Evolutionary conservation across 176 grass and related monocot genomes (phyloP).

Genomic region (Sorghum bicolor): DNA sequence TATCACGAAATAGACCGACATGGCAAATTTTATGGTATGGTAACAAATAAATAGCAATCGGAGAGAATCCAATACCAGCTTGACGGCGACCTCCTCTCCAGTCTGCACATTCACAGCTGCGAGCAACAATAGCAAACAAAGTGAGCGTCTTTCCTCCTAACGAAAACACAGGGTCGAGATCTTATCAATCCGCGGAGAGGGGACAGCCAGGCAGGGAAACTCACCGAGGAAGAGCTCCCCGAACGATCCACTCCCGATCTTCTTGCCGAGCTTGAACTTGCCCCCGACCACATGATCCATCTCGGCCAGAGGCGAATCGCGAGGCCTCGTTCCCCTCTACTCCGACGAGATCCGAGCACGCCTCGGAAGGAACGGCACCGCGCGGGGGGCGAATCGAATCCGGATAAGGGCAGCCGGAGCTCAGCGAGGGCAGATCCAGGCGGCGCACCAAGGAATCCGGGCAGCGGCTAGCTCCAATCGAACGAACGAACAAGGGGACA

Average conservation of each 20-base stretch:
- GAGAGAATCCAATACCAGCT: constrained; percentile 55
- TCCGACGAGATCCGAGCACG: constrained; percentile 36
- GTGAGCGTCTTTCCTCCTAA: not conserved
- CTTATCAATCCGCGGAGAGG: not conserved
- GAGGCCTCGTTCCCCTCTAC: not conserved
- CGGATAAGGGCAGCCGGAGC: not conserved
- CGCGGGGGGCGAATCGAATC: not conserved
- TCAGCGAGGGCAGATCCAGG: constrained; percentile 35
- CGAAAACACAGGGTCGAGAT: not conserved
- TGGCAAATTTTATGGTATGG: not conserved
- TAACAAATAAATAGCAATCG: not conserved
- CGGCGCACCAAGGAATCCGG: constrained; percentile 26
- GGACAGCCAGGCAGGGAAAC: not conserved
- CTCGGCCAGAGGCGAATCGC: not conserved
- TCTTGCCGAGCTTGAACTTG: constrained; percentile 82
- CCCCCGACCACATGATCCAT: constrained; percentile 73
- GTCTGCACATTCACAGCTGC: constrained; percentile 71
- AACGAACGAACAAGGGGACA: not conserved
- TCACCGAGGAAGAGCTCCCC: constrained; percentile 70
- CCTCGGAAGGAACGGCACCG: not conserved
- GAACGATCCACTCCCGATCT: constrained; percentile 77
- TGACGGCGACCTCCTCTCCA: constrained; percentile 76
- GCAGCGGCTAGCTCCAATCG: constrained; percentile 15
- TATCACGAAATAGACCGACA: not conserved
- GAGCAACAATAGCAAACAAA: not conserved